These are phyloP conservation scores for Xylaria sp. DNA, from an alignment of 2,329 filamentous ascomycete species.

Conservation along the genomic window DNA sequence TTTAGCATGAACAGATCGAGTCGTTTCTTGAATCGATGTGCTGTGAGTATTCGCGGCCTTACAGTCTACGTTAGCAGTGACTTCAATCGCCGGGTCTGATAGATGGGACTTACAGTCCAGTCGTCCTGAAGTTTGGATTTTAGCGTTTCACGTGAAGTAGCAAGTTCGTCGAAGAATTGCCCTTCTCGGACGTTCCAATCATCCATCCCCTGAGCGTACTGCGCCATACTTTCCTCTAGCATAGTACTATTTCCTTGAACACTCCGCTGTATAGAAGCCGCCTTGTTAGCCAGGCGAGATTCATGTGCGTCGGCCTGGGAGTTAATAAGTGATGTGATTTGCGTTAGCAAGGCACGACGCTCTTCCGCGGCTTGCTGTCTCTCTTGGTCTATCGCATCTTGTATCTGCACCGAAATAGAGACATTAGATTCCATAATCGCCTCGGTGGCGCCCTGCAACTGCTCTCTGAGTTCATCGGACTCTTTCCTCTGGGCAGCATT, in stretches of 20 bases:
- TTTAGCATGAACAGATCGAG: constrained; percentile 86
- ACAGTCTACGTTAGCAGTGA: constrained; percentile 33
- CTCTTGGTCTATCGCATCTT: constrained; percentile 77
- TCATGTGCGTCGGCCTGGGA: constrained; percentile 77
- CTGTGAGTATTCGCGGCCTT: constrained; percentile 78
- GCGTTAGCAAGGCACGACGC: constrained; percentile 72
- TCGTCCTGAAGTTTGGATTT: constrained; percentile 85
- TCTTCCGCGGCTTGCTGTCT: constrained; percentile 74
- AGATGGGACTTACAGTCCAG: constrained; percentile 70
- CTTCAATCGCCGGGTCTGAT: constrained; percentile 42
- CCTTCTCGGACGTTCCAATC: constrained; percentile 73
- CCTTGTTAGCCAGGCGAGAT: constrained; percentile 67
- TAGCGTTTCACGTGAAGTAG: constrained; percentile 75
- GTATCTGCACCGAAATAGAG: constrained; percentile 68
- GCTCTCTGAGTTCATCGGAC: constrained; percentile 71
- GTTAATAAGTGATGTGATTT: constrained; percentile 79
- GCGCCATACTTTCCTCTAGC: constrained; percentile 68
- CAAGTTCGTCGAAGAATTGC: constrained; percentile 71
- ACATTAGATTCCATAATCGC: constrained; percentile 72
- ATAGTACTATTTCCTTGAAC: constrained; percentile 67
- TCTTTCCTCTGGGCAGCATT: constrained; percentile 78
- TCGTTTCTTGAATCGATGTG: constrained; percentile 80
- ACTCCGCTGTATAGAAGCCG: constrained; percentile 66
- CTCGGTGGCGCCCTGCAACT: constrained; percentile 73
- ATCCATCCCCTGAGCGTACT: constrained; percentile 75